phyloP scores from a whole-genome alignment of 805 yeast genomes.

The Debaryomyces prosopidis region DNA sequence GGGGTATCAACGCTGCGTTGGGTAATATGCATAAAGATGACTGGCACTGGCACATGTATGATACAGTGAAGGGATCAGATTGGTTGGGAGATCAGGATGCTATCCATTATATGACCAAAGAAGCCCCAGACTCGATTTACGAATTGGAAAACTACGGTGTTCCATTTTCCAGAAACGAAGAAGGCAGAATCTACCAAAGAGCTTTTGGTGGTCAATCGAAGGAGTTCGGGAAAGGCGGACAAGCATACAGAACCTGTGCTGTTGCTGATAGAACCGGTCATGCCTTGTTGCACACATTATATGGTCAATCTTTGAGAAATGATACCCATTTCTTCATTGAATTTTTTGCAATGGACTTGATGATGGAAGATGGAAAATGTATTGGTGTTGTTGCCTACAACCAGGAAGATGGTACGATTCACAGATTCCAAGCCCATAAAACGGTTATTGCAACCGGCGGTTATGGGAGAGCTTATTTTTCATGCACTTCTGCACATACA shows the following conservation, averaged over 20 bases:
- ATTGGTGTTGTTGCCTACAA: slow-evolving; percentile 97
- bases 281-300: slow-evolving; percentile 90
- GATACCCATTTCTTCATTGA: slow-evolving; percentile 98
- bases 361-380: slow-evolving; percentile 94
- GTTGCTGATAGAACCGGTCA: slow-evolving; percentile 99
- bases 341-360: slow-evolving; percentile 90
- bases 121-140: slow-evolving; percentile 93
- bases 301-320: slow-evolving; percentile 95
- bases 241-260: slow-evolving; percentile 98
- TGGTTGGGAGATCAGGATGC: slow-evolving; percentile 99
- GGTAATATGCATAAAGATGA: slow-evolving; percentile 98
- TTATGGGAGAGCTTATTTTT: slow-evolving; percentile 96
- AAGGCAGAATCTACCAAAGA: slow-evolving; percentile 96
- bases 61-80: slow-evolving; percentile 98
- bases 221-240: slow-evolving; percentile 97
- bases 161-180: slow-evolving; percentile 95
- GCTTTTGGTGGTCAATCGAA: slow-evolving; percentile 98
- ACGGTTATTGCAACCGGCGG: slow-evolving; percentile 99
- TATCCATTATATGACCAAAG: slow-evolving; percentile 97
- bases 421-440: slow-evolving; percentile 95
- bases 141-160: slow-evolving; percentile 98
- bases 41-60: slow-evolving; percentile 99
- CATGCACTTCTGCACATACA: slow-evolving; percentile 98
- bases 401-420: slow-evolving; percentile 98
- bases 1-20: slow-evolving; percentile 98